phyloP scores from a whole-genome alignment of 2,329 filamentous ascomycete species.

The Fusarium mangiferae region DNA sequence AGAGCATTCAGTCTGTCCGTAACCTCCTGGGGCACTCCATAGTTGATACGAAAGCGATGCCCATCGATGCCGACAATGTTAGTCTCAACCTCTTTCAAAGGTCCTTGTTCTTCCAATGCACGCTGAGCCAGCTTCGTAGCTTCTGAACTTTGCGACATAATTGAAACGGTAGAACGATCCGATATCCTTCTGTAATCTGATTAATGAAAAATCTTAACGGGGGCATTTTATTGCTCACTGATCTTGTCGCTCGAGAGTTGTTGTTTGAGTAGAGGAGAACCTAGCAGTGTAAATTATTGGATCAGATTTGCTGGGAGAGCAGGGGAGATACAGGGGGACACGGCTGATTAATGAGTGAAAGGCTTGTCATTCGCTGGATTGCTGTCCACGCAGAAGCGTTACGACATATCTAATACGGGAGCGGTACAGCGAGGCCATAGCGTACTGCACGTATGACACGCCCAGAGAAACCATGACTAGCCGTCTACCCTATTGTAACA shows the following conservation, averaged over 20 bases:
- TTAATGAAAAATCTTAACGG: rapidly evolving
- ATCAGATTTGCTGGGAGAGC: not conserved
- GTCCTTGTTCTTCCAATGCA: not conserved
- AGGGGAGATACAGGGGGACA: rapidly evolving
- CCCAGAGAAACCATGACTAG: too few species aligned
- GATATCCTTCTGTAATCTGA: too few species aligned
- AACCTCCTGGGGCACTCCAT: not conserved
- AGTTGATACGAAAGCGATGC: not conserved
- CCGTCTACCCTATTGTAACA: not conserved
- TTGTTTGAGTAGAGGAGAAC: not conserved
- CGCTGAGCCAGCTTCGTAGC: not conserved
- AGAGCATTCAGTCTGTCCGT: rapidly evolving
- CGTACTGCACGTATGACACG: not conserved
- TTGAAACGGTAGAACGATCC: too few species aligned
- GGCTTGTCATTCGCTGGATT: not conserved
- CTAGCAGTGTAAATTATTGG: rapidly evolving
- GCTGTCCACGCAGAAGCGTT: not conserved
- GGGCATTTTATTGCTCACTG: not conserved
- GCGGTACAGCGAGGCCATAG: not conserved
- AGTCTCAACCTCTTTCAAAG: not conserved
- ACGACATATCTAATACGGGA: not conserved
- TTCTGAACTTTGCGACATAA: not conserved
- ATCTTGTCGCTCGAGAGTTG: not conserved
- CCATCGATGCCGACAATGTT: not conserved
- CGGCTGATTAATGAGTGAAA: not conserved